Conservation (phyloP, 2,329 filamentous ascomycete genomes). For the Hymenoscyphus occultus region DNA sequence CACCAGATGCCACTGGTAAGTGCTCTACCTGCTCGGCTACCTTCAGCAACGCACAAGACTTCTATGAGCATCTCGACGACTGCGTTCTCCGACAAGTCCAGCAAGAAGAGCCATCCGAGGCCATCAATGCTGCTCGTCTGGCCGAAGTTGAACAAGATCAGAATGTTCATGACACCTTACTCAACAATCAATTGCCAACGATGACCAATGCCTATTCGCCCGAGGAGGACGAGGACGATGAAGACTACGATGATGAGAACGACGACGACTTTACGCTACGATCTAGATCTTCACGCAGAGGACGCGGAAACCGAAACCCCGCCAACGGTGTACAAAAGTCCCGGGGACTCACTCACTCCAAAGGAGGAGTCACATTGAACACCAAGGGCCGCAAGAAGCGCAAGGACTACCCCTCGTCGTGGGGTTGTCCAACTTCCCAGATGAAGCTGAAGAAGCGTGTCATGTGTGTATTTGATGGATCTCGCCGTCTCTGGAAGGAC, state of each 20-base stretch:
- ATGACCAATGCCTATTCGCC: slow-evolving; percentile 45
- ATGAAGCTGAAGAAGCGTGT: slow-evolving; percentile 99
- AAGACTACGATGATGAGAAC: slow-evolving; percentile 54
- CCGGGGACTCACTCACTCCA: slow-evolving; percentile 73
- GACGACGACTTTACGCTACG: slow-evolving; percentile 56
- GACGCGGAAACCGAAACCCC: slow-evolving; percentile 34
- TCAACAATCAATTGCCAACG: slow-evolving; percentile 51
- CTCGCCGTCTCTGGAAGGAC: slow-evolving; percentile 87
- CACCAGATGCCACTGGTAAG: slow-evolving; percentile 75
- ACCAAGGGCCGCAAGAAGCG: slow-evolving; percentile 79
- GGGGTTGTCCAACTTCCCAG: slow-evolving; percentile 87
- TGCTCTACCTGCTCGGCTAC: slow-evolving; percentile 88
- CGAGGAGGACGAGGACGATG: slow-evolving; percentile 47
- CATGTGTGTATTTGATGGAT: slow-evolving; percentile 86
- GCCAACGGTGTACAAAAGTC: slow-evolving; percentile 60
- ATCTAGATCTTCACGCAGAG: slow-evolving; percentile 42
- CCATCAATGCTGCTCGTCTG: slow-evolving; percentile 64
- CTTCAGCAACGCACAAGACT: slow-evolving; percentile 87
- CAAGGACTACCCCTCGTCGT: slow-evolving; percentile 88
- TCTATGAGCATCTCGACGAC: slow-evolving; percentile 91
- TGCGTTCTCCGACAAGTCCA: slow-evolving; percentile 70
- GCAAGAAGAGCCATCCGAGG: slow-evolving; percentile 67
- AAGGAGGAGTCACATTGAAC: slow-evolving; percentile 62
- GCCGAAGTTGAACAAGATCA: slow-evolving; percentile 64
- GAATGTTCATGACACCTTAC: slow-evolving; percentile 59